Evolutionary conservation across 2,329 filamentous ascomycete genomes (phyloP).

Genomic region (Curvularia spicifera): DNA sequence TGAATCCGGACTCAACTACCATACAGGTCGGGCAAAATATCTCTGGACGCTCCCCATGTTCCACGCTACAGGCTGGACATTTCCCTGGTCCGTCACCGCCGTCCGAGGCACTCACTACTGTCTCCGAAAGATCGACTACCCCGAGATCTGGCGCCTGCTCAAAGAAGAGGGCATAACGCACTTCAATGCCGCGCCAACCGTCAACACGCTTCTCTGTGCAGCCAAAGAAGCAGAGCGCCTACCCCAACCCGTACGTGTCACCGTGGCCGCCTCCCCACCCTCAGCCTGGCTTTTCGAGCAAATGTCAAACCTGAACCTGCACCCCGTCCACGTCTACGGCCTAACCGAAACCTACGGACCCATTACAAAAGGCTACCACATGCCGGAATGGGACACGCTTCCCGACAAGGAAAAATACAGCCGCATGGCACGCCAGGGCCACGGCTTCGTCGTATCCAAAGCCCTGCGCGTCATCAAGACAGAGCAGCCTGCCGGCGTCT

Average conservation of each 20-base stretch:
- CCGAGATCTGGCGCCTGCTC: constrained; percentile 86
- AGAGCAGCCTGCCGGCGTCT: constrained; percentile 69
- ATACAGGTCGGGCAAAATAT: constrained; percentile 75
- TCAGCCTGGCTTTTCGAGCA: constrained; percentile 89
- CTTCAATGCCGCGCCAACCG: constrained; percentile 94
- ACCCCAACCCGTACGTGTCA: constrained; percentile 76
- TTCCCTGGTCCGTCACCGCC: constrained; percentile 91
- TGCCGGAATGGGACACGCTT: constrained; percentile 83
- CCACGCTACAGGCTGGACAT: constrained; percentile 76
- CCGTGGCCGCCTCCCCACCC: constrained; percentile 90
- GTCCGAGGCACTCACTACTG: constrained; percentile 95
- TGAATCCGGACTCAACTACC: constrained; percentile 81
- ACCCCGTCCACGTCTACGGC: constrained; percentile 93
- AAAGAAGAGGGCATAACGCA: constrained; percentile 89
- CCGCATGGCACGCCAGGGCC: constrained; percentile 91
- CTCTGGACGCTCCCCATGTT: constrained; percentile 94
- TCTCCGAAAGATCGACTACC: constrained; percentile 92
- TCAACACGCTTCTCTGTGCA: constrained; percentile 90
- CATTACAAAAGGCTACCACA: constrained; percentile 89
- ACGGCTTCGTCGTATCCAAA: constrained; percentile 84
- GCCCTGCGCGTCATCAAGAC: constrained; percentile 83
- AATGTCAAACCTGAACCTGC: constrained; percentile 86
- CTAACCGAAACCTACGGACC: constrained; percentile 89
- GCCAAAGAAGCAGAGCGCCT: constrained; percentile 75
- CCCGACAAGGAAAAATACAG: constrained; percentile 78